Evolutionary conservation across 2,329 filamentous ascomycete genomes (phyloP).

Genomic region (Magnaporthiopsis incrustans): DNA sequence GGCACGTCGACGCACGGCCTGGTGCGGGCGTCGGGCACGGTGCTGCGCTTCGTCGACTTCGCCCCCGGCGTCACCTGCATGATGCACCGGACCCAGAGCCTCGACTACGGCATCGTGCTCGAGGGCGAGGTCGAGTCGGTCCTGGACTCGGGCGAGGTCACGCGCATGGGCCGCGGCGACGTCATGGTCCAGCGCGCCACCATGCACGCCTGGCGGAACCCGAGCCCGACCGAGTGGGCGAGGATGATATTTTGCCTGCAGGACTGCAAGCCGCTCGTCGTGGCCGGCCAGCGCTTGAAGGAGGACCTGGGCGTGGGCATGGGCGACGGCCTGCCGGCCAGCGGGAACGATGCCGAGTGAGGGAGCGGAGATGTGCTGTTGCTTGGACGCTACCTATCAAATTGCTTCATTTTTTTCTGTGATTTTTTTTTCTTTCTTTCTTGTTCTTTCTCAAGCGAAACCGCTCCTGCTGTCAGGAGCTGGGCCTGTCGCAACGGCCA

Average conservation of each 20-base stretch:
- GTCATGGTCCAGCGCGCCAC: conserved; percentile 38
- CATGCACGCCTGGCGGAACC: conserved; percentile 46
- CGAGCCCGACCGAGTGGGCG: conserved; percentile 36
- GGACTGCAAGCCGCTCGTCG: conserved; percentile 20
- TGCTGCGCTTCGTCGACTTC: conserved; percentile 20
- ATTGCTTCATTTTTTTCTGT: no score
- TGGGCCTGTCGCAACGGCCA: no score
- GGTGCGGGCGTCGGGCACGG: conserved; percentile 14
- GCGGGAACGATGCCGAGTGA: conserved; percentile 10
- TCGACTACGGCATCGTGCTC: conserved; percentile 18
- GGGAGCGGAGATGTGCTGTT: background rate
- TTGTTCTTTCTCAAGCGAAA: no score
- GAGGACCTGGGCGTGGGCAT: conserved; percentile 13
- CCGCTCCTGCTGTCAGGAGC: no score
- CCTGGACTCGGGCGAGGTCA: conserved; percentile 14
- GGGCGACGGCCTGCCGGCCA: conserved; percentile 10
- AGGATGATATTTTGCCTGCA: conserved; percentile 36
- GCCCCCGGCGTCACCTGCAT: conserved; percentile 24
- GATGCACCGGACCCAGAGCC: conserved; percentile 19
- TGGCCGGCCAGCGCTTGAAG: conserved; percentile 11
- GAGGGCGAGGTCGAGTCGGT: conserved; percentile 13
- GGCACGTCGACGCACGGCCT: conserved; percentile 11
- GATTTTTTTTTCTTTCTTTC: no score
- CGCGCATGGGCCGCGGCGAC: conserved; percentile 13
- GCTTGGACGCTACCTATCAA: no score